Evolutionary conservation across 768 basidiomycete genomes (phyloP), one percentile per base, ranked within the genome.

Genomic region (Lactifluus piperatus): DNA sequence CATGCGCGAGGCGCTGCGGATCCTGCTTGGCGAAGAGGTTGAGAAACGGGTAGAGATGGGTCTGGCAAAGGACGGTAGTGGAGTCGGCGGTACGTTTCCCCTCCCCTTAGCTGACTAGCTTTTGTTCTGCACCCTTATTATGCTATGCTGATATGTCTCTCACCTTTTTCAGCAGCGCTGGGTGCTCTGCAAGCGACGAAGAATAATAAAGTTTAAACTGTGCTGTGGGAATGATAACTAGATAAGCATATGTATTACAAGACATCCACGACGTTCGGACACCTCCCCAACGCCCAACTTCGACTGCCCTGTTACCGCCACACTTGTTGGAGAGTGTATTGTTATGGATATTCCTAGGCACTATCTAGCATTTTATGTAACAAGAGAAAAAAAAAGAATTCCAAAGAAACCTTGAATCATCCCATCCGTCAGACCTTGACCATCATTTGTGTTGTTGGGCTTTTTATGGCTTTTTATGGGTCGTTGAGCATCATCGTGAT

Each of bases 21-120:
- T 73, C 3, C 68, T 98, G 22, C 82, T 98, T 3, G 95, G 95
- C 2, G 76, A 81, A 41, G 84, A 89, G 32, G 83, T 89, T 7
- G 92, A 94, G 75, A 77, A 82, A 67, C 76, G 83, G 30, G 84
- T 97, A 0, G 79, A 86, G 50, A 89, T 98, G 66, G 95, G 92
- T 37, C 70, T 98, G 69, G 97, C 97, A 4, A 98, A 97, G 72
- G 97, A 99, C 66, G 97, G 97, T 13, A 94, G 91, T 67, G 97
- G 95, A 37, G 93, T 94, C 43, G 97, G 97, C 68, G 95, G 94
- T 97, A 71, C 74, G 88, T 50, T n/a, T 10, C 1, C 32, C 5
- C n/a, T n/a, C n/a, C n/a, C n/a, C n/a, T n/a, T 44, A 24, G 22
- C 43, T 11, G n/a, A 10, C 20, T 24, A 7, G 49, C 32, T 8